Evolutionary conservation across 345 rosid species (phyloP), one percentile per base, ranked within the genome.

Genomic region (Brassica nigra): DNA sequence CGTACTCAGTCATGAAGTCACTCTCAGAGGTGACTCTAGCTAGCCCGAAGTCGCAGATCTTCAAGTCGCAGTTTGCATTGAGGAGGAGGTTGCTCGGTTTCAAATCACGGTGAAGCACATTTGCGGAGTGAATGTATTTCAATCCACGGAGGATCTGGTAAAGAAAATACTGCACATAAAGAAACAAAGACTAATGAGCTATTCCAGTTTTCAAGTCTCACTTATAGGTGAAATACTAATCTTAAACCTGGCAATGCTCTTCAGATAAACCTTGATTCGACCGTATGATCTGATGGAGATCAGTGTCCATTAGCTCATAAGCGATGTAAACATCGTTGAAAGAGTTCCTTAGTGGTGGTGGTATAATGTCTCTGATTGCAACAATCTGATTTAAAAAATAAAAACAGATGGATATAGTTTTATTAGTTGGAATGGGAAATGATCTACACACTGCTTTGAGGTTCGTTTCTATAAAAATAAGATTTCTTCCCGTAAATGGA

Each of bases 91-190:
- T 96, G 91, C 98, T 90, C 59, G 98, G 99, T 83, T 96, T 93
- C 77, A 96, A 80, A 85, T 96, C 99, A 57, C 99, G 88, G 82
- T 96, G 99, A 78, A 96, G 92, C 76, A 96, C 97, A 84, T 91
- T 96, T 59, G 99, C 97, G 8, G 98, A 92, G 79, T 96, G 99
- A 78, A 96, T 96, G 84, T 96, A 96, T 73, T 96, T 96, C 80
- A 96, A 85, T 62, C 99, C 99, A 31, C 99, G 98, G 66, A 96
- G 92, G 49, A 96, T 92, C 86, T 96, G 98, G 86, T 96, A 96
- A 80, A 96, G 87, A 85, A 96, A 96, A 85, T 93, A 93, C 99
- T 95, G 88, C 88, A 86, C n/a, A 66, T 1, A 57, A 64, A 20
- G 4, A 55, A 55, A 12, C 30, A 27, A 27, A 28, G 3, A 8